Evolutionary conservation across 306 rosid species (phyloP).

Genomic region (Dalbergia oliveri): DNA sequence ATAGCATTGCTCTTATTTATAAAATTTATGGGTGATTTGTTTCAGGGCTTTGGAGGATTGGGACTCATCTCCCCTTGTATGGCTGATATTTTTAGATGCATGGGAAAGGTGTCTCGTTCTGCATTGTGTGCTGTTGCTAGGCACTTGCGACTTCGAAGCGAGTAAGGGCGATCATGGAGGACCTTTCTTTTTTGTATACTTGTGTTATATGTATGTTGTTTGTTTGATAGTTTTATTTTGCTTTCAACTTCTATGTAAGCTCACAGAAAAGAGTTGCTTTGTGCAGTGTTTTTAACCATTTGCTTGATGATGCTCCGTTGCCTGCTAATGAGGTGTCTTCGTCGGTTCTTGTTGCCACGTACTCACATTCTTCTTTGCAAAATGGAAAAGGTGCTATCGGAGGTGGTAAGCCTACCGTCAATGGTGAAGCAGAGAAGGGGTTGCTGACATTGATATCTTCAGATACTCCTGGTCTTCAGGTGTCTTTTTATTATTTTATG

Average conservation of each 20-base stretch:
- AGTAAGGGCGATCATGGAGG: conserved; percentile 67
- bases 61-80: conserved; percentile 97
- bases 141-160: conserved; percentile 94
- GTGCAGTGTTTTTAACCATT: conserved; percentile 88
- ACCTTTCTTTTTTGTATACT: conserved; percentile 29
- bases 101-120: conserved; percentile 92
- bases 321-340: conserved; percentile 90
- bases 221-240: conserved; percentile 25
- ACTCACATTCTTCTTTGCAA: conserved; percentile 65
- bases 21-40: conserved; percentile 33
- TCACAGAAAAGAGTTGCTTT: conserved; percentile 35
- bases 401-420: conserved; percentile 77
- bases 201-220: neutral
- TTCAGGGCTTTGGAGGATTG: conserved; percentile 95
- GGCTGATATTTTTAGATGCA: conserved; percentile 90
- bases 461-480: conserved; percentile 97
- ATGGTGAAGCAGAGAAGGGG: conserved; percentile 94
- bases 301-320: conserved; percentile 96
- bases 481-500: conserved; percentile 55
- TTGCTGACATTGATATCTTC: conserved; percentile 87
- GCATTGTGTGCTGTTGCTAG: conserved; percentile 88
- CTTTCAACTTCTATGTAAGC: conserved; percentile 27
- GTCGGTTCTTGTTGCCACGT: conserved; percentile 84
- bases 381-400: conserved; percentile 83
- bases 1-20: neutral